Conservation (phyloP, 2,329 filamentous ascomycete species). For the Chrysosporium queenslandicum region DNA sequence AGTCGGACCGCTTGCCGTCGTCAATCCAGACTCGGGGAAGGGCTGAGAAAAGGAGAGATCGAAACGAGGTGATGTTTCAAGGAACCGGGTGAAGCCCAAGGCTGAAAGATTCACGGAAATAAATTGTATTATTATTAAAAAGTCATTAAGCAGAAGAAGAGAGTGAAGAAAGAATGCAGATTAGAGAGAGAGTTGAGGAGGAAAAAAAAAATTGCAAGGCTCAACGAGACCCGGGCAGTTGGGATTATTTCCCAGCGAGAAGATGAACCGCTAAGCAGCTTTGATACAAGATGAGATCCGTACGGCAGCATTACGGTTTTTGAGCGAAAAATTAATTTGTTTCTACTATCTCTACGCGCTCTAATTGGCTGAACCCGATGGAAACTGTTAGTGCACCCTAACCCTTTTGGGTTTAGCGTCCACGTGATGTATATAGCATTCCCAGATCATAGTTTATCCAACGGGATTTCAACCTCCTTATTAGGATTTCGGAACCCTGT, state of each 20-base stretch:
- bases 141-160: slow-evolving; percentile 4
- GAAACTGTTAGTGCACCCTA: too few relatives aligned
- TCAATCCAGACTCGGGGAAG: not conserved
- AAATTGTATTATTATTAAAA: not conserved
- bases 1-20: too few relatives aligned
- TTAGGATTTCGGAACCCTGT: too few relatives aligned
- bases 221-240: not conserved
- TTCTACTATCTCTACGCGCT: too few relatives aligned
- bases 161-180: slow-evolving; percentile 2
- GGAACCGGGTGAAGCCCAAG: too few relatives aligned
- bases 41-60: not conserved
- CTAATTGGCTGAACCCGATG: too few relatives aligned
- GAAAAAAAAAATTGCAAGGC: not conserved
- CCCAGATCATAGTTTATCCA: too few relatives aligned
- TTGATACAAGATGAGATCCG: not conserved
- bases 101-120: slow-evolving; percentile 3
- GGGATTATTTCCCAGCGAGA: not conserved
- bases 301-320: not conserved
- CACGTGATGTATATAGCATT: too few relatives aligned
- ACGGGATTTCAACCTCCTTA: too few relatives aligned
- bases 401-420: too few relatives aligned
- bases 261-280: not conserved
- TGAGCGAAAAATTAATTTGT: slow-evolving; percentile 2
- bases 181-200: slow-evolving; percentile 2
- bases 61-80: too few relatives aligned